Evolutionary conservation across 306 rosid genomes (phyloP), one percentile per base, ranked within the genome.

Genomic region (Vigna unguiculata): DNA sequence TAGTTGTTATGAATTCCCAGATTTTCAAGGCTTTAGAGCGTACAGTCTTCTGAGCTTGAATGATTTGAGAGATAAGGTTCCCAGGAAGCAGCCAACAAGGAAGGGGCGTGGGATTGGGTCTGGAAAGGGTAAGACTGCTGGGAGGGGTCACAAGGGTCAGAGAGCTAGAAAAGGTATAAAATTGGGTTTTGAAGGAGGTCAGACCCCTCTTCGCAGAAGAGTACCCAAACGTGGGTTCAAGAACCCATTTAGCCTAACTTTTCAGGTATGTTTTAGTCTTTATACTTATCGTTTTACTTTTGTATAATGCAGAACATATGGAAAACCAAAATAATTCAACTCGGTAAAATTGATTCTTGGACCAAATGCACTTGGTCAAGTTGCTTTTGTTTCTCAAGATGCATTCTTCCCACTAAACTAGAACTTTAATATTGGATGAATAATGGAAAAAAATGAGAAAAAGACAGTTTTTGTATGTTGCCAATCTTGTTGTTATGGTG

Each of bases 101-200:
- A 94, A 89, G 84, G 98, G 98, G 7, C 95, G 98, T 19, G 98
- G 98, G 70, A 94, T 94, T 75, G 98, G 97, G 76, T 92, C 98
- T 21, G 97, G 98, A 53, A 94, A 94, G 81, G 98, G 98, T 0
- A 94, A 94, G 88, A 94, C 98, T 14, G 97, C 97, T n/a, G 97
- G 98, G n/a, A 86, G 88, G 69, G 98, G 97, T 59, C 98, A 94
- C 81, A 94, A 94, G 79, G 98, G 98, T 45, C 98, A 94, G 87
- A 86, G 86, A 78, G 98, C 98, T 6, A 86, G 98, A 85, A 82
- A 87, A 8, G 98, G 97, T 62, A 16, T 60, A 0, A 94, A 90
- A 77, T 81, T 94, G 17, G 98, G 98, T 38, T 90, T 94, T 46
- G 97, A 94, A 86, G 98, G 98, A 54, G 98, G 98, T 49, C 97